phyloP scores from a whole-genome alignment of 257 asterid species.

The Solanum paucissectum region DNA sequence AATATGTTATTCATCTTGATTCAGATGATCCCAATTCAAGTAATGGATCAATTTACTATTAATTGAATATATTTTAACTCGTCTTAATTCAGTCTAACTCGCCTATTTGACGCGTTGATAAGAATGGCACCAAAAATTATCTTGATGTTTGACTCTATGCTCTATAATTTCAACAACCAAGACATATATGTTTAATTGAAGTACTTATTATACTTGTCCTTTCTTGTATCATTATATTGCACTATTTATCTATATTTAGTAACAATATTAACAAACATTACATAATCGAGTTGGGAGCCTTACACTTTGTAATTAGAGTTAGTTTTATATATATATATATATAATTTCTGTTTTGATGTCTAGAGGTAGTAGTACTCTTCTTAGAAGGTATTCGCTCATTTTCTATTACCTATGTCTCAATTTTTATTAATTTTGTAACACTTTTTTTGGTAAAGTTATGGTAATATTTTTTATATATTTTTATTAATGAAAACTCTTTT shows the following conservation, averaged over 20 bases:
- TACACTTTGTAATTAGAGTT: too few species aligned
- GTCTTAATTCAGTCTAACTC: background rate
- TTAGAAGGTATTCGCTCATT: too few species aligned
- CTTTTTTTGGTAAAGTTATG: background rate
- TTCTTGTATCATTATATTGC: background rate
- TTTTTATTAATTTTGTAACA: background rate
- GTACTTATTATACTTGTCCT: background rate
- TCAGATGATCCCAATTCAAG: background rate
- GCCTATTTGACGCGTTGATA: accelerated
- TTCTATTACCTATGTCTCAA: too few species aligned
- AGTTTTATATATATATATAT: too few species aligned
- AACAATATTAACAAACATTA: too few species aligned
- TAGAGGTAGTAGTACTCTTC: background rate
- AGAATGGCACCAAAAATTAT: background rate
- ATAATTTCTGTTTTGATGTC: background rate
- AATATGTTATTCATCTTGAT: background rate
- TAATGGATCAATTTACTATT: background rate
- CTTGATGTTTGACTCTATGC: background rate
- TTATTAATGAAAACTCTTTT: too few species aligned
- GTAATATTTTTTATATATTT: too few species aligned
- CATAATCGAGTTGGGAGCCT: too few species aligned
- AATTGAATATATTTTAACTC: background rate
- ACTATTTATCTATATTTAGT: background rate
- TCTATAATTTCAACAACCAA: background rate
- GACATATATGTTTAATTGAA: background rate